Percentiles rank a stretch among this genome's conserved stretches.
Conservation (phyloP, 208 protist species). For the Zelonia costaricensis region DNA sequence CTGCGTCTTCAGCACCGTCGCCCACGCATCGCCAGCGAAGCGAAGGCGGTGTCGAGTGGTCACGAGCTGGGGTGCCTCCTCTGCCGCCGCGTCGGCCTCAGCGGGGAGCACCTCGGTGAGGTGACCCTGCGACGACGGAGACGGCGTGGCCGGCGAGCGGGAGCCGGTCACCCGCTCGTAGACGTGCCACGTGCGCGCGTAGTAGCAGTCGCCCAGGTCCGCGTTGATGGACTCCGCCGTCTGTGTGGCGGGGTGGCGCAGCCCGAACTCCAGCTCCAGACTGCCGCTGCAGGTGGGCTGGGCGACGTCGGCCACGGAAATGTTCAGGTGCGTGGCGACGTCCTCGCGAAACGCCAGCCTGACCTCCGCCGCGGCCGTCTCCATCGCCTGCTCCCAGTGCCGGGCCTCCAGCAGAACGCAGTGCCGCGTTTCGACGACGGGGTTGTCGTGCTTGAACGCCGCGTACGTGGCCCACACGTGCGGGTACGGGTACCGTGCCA, state of each 20-base stretch:
- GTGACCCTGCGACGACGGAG: neutral
- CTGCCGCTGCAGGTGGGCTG: conserved; percentile 22
- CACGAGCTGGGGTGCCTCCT: conserved; percentile 9
- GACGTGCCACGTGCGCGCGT: conserved; percentile 10
- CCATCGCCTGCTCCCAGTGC: conserved; percentile 33
- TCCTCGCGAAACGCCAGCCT: conserved; percentile 38
- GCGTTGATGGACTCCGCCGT: neutral
- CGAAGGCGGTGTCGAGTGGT: conserved; percentile 29
- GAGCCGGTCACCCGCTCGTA: conserved; percentile 12
- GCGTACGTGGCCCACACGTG: conserved; percentile 32
- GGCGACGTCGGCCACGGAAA: conserved; percentile 2
- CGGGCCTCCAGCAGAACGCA: conserved; percentile 33
- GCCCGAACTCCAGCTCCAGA: conserved; percentile 26
- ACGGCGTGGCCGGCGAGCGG: neutral
- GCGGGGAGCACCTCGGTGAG: neutral
- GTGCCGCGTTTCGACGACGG: conserved; percentile 32
- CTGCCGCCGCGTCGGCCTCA: neutral
- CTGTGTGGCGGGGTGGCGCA: conserved; percentile 14
- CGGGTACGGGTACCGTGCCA: conserved; percentile 21
- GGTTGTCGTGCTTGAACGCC: neutral
- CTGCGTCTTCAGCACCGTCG: conserved; percentile 13
- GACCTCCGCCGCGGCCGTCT: conserved; percentile 18
- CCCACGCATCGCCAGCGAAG: conserved; percentile 35
- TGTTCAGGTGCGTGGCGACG: conserved; percentile 19
- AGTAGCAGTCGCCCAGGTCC: conserved; percentile 3